phyloP scores from a whole-genome alignment of 1,284 basidiomycete genomes.

The Amylostereum areolatum region DNA sequence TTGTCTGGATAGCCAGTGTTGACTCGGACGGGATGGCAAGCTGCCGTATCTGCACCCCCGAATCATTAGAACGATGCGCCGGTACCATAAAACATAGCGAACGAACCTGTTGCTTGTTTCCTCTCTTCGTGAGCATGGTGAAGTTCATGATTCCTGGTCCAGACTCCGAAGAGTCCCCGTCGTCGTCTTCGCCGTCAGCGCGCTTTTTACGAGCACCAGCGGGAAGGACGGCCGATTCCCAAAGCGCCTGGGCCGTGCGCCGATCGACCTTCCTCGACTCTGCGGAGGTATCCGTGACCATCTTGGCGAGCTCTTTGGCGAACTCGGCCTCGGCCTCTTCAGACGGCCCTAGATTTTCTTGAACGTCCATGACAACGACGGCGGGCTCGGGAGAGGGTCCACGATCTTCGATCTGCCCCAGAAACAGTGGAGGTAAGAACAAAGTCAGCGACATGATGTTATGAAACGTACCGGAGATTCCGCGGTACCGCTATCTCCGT shows the following conservation, averaged over 20 bases:
- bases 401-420: constrained; percentile 51
- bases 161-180: constrained; percentile 22
- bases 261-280: constrained; percentile 82
- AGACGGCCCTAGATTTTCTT: constrained; percentile 69
- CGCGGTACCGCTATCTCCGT: constrained; percentile 35
- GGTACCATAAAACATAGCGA: background rate
- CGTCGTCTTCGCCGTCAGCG: constrained; percentile 44
- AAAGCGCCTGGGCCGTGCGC: constrained; percentile 75
- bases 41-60: constrained; percentile 58
- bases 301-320: constrained; percentile 91
- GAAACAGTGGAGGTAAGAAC: constrained; percentile 6
- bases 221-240: constrained; percentile 80
- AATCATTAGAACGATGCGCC: constrained; percentile 8
- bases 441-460: background rate
- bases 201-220: constrained; percentile 58
- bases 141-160: constrained; percentile 77
- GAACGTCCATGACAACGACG: constrained; percentile 60
- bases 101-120: constrained; percentile 85
- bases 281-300: constrained; percentile 83
- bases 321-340: constrained; percentile 93
- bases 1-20: constrained; percentile 83
- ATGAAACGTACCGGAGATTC: constrained; percentile 45
- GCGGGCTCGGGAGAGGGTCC: constrained; percentile 68
- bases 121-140: constrained; percentile 89
- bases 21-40: constrained; percentile 85